A percentile compares a stretch with the other conserved stretches of the same genome.
These are phyloP conservation scores for Ceratocystis diversiconidia DNA, from an alignment of 2,329 filamentous ascomycete genomes.

Conservation along the genomic window DNA sequence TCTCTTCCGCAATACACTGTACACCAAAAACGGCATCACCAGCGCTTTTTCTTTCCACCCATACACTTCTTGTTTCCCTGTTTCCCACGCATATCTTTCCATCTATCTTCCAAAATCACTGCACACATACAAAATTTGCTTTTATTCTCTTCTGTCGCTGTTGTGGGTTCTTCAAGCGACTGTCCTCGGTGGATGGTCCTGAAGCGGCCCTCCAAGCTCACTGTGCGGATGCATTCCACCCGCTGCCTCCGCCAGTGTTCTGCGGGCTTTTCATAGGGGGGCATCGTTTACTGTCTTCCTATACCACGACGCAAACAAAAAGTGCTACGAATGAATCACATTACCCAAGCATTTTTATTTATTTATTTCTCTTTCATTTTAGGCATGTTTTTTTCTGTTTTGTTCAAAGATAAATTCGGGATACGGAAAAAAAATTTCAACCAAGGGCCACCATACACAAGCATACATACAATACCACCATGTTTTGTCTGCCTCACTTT, in stretches of 20 bases:
- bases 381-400: neutral
- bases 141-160: neutral
- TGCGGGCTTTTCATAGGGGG: neutral
- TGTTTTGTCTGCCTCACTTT: neutral
- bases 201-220: neutral
- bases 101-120: neutral
- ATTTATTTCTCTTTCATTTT: neutral
- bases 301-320: neutral
- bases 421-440: neutral
- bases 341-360: neutral
- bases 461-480: too few relatives aligned
- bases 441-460: neutral
- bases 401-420: slow-evolving; percentile 2
- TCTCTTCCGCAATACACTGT: slow-evolving; percentile 9
- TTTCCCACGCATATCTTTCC: neutral
- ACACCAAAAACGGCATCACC: slow-evolving; percentile 17
- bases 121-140: slow-evolving; percentile 2
- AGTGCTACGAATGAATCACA: neutral
- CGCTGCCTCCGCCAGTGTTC: neutral
- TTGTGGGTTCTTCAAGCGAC: neutral
- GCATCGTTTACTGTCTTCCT: neutral
- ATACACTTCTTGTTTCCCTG: slow-evolving; percentile 12
- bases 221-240: neutral
- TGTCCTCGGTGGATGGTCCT: neutral
- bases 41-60: slow-evolving; percentile 8